phyloP scores from a whole-genome alignment of 306 rosid genomes.

The Quercus ilex region DNA sequence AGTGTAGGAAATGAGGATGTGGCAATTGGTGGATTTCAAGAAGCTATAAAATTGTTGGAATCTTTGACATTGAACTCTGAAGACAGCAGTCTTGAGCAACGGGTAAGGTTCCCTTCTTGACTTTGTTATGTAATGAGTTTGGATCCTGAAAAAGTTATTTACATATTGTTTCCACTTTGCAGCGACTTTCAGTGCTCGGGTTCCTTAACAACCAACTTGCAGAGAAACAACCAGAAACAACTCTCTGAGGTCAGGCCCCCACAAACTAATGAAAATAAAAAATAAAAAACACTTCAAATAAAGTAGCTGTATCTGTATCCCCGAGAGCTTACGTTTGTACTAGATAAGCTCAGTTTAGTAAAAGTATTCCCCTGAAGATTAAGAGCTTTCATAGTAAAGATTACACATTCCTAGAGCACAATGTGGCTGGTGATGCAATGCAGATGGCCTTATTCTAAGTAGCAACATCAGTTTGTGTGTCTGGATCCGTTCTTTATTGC shows the following conservation, averaged over 20 bases:
- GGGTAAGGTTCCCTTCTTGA: slow-evolving; percentile 42
- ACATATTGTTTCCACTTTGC: slow-evolving; percentile 1
- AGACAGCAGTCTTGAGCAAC: slow-evolving; percentile 56
- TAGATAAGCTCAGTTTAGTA: slow-evolving; percentile 14
- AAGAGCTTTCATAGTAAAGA: slow-evolving; percentile 14
- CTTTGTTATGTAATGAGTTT: not conserved
- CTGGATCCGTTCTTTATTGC: not conserved
- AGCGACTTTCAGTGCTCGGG: slow-evolving; percentile 75
- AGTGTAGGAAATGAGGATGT: slow-evolving; percentile 70
- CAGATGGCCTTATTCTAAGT: not conserved
- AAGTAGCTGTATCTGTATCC: slow-evolving; percentile 22
- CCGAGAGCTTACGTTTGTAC: slow-evolving; percentile 6
- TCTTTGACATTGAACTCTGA: slow-evolving; percentile 58
- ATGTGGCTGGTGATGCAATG: slow-evolving; percentile 5
- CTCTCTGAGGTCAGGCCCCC: slow-evolving; percentile 22
- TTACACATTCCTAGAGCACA: slow-evolving; percentile 12
- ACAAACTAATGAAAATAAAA: not conserved
- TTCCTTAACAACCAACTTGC: slow-evolving; percentile 63
- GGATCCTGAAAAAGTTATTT: not conserved
- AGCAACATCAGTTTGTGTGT: not conserved
- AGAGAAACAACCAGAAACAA: slow-evolving; percentile 46
- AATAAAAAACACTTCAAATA: not conserved
- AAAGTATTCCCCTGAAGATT: slow-evolving; percentile 16
- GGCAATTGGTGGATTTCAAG: slow-evolving; percentile 72
- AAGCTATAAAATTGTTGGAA: slow-evolving; percentile 78